Conservation (phyloP, 192 early-diverging fungal genomes). For the Coemansia sp. region DNA sequence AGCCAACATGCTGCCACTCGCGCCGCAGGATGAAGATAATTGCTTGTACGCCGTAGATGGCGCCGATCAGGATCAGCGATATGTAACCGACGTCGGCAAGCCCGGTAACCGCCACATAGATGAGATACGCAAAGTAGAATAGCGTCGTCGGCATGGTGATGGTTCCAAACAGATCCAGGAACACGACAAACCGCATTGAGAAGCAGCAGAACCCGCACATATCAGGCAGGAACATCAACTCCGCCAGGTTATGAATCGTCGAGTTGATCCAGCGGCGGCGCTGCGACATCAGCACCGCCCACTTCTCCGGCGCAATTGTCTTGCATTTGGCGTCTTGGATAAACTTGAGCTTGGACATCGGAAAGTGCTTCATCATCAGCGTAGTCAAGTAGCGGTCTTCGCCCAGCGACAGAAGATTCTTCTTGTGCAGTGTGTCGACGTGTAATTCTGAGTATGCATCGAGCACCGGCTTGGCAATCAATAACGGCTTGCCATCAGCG, state of each 20-base stretch:
- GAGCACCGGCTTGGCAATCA: slow-evolving; percentile 78
- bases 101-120: too few species aligned
- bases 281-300: slow-evolving; percentile 88
- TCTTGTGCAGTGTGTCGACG: slow-evolving; percentile 89
- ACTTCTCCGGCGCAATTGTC: slow-evolving; percentile 90
- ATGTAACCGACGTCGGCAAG: too few species aligned
- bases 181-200: too few species aligned
- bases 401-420: background rate
- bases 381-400: slow-evolving; percentile 74
- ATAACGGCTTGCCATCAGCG: slow-evolving; percentile 62
- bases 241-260: too few species aligned
- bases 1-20: slow-evolving; percentile 77
- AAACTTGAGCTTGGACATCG: slow-evolving; percentile 90
- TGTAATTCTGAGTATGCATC: slow-evolving; percentile 87
- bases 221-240: too few species aligned
- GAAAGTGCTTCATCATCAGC: slow-evolving; percentile 97
- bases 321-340: slow-evolving; percentile 85
- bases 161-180: too few species aligned
- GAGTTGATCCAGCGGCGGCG: slow-evolving; percentile 97
- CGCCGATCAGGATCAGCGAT: too few species aligned
- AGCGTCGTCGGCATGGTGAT: too few species aligned
- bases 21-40: slow-evolving; percentile 79
- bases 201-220: too few species aligned
- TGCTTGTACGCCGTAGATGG: slow-evolving; percentile 85
- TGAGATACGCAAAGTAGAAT: too few species aligned